Conservation (phyloP, 768 basidiomycete genomes). For the Paxillus ammoniavirescens region DNA sequence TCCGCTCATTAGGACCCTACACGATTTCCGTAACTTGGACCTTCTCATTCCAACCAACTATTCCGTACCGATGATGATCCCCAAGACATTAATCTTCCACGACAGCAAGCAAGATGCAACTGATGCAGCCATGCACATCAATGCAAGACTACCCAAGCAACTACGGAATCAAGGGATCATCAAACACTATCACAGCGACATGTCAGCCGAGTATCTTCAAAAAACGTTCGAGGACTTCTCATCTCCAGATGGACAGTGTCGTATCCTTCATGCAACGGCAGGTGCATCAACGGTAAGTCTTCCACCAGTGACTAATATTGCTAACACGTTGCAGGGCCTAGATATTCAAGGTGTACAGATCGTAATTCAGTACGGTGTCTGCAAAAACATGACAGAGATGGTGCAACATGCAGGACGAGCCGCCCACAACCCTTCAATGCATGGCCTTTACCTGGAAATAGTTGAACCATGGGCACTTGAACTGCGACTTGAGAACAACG, state of each 20-base stretch:
- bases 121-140: slow-evolving; percentile 7
- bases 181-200: slow-evolving; percentile 25
- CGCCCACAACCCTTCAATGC: too few species aligned
- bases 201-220: slow-evolving; percentile 26
- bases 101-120: slow-evolving; percentile 13
- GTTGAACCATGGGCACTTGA: too few species aligned
- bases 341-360: too few species aligned
- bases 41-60: neutral
- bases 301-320: too few species aligned
- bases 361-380: too few species aligned
- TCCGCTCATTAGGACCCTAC: neutral
- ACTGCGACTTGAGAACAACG: too few species aligned
- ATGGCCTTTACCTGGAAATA: too few species aligned
- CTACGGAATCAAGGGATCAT: slow-evolving; percentile 14
- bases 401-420: too few species aligned
- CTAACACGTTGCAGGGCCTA: neutral
- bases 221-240: slow-evolving; percentile 22
- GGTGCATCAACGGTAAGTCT: neutral
- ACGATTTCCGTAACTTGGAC: neutral
- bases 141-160: slow-evolving; percentile 11
- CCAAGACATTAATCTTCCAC: slow-evolving; percentile 15
- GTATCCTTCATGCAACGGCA: slow-evolving; percentile 2
- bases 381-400: too few species aligned
- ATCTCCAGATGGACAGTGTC: slow-evolving; percentile 14
- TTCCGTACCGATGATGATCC: neutral